Evolutionary conservation across 805 yeast species (phyloP), one percentile per base, ranked within the genome.

Genomic region (Metschnikowia arizonensis): DNA sequence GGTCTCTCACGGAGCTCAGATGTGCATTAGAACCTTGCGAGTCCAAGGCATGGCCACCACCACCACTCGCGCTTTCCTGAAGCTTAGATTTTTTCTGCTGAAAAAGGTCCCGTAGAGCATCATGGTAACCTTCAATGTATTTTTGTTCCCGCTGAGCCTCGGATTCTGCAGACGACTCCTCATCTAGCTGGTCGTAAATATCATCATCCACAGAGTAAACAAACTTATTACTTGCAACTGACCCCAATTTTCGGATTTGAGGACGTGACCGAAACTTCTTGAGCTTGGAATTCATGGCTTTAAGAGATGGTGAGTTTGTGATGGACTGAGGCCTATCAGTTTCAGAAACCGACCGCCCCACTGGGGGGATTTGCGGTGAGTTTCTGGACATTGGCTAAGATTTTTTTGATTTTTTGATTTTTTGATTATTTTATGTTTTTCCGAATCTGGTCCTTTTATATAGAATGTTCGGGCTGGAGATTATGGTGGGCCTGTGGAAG

Each of bases 121-220:
- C 93, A 33, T 75, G 76, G 55, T 78, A 80, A 0, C 93, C 93
- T 57, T 85, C 95, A 26, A 81, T 55, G 57, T 85, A 86, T 50
- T 63, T 63, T 11, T 60, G 52, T 37, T 66, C 69, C 5, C 52
- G 46, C 33, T 60, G 53, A 19, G 79, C 62, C 43, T 75, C 62
- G 52, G 78, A 85, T 10, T 38, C 38, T 11, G 14, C 12, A 6
- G 21, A 12, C 28, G 26, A 34, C 14, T 76, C 78, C 48, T 79
- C 84, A 14, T 82, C 73, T 50, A 55, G 52, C 15, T 58, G 60
- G 34, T 87, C 96, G 50, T 79, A 78, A 34, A 85, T 78, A 55
- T 84, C 88, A 61, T 88, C 96, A 59, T 88, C 96, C 0, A 87
- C 95, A 29, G 89, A 81, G 60, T 82, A 88, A 0, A 85, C 69